Evolutionary conservation across 371 early-diverging fungal genomes (phyloP).

Genomic region (Apophysomyces trapeziformis): DNA sequence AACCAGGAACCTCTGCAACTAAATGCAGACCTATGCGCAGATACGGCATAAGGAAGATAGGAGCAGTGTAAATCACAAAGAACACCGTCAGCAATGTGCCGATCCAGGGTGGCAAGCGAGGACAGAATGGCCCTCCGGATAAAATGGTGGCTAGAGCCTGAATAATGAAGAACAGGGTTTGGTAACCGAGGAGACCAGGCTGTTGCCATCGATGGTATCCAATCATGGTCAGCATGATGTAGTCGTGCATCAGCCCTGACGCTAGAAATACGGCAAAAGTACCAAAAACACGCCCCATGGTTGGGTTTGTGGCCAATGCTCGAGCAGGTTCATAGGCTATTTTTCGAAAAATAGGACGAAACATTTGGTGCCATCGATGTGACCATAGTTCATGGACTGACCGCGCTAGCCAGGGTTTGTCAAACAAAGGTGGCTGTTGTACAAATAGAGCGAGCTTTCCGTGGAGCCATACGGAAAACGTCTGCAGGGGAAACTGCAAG

Average conservation of each 20-base stretch:
- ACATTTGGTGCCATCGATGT: constrained; percentile 43
- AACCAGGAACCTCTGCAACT: constrained; percentile 33
- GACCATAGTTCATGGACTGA: constrained; percentile 40
- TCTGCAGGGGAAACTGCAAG: not conserved
- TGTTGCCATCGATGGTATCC: constrained; percentile 20
- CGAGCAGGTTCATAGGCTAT: constrained; percentile 32
- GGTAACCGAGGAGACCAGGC: constrained; percentile 29
- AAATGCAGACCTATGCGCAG: constrained; percentile 33
- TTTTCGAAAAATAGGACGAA: constrained; percentile 33
- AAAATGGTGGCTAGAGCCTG: constrained; percentile 27
- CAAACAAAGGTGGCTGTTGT: constrained; percentile 31
- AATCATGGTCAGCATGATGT: constrained; percentile 33
- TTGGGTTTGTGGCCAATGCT: constrained; percentile 11
- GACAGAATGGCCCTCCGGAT: not conserved
- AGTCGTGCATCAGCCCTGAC: constrained; percentile 46
- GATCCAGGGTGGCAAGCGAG: constrained; percentile 22
- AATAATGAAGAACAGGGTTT: constrained; percentile 35
- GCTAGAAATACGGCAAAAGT: constrained; percentile 32
- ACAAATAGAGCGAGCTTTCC: constrained; percentile 18
- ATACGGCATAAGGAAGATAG: constrained; percentile 41
- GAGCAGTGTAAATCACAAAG: constrained; percentile 35
- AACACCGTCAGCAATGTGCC: constrained; percentile 25
- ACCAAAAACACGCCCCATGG: constrained; percentile 24
- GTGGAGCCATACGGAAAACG: constrained; percentile 14
- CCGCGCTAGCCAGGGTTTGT: constrained; percentile 31